Conservation (phyloP, 2,329 filamentous ascomycete species). For the Colletotrichum chlorophyti region DNA sequence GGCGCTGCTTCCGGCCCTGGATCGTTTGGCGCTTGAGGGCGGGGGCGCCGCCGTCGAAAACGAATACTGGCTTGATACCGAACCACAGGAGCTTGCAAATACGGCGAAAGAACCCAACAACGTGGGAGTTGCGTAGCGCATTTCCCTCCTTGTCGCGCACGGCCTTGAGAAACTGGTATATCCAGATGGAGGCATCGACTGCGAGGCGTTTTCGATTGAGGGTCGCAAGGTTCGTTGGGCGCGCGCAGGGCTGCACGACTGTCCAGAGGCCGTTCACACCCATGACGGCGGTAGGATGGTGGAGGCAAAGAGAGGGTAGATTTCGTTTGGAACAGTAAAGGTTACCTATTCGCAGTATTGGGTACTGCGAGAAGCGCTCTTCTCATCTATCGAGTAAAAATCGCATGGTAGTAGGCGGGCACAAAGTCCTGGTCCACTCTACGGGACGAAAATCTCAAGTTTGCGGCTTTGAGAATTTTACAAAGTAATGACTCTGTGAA, state of each 20-base stretch:
- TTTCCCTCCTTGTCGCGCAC: conserved; percentile 99
- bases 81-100: conserved; percentile 98
- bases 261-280: conserved; percentile 99
- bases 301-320: background rate
- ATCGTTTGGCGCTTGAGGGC: conserved; percentile 92
- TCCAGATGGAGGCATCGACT: conserved; percentile 99
- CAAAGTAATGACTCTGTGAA: conserved; percentile 13
- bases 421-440: background rate
- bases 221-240: conserved; percentile 94
- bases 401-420: conserved; percentile 14
- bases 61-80: conserved; percentile 95
- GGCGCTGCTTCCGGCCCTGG: conserved; percentile 74
- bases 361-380: conserved; percentile 23
- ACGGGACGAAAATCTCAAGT: background rate
- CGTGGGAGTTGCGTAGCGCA: conserved; percentile 91
- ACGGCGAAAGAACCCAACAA: conserved; percentile 96
- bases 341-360: background rate
- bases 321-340: conserved; percentile 2
- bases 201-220: conserved; percentile 96
- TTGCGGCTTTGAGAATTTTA: background rate
- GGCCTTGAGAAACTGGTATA: conserved; percentile 98
- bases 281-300: conserved; percentile 62
- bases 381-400: conserved; percentile 16
- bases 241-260: conserved; percentile 91
- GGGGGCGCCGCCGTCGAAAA: conserved; percentile 96